A percentile compares a stretch with the other conserved stretches of the same genome.
These are phyloP conservation scores for Coniochaeta sp. DNA, from an alignment of 2,329 filamentous ascomycete genomes.

Conservation along the genomic window DNA sequence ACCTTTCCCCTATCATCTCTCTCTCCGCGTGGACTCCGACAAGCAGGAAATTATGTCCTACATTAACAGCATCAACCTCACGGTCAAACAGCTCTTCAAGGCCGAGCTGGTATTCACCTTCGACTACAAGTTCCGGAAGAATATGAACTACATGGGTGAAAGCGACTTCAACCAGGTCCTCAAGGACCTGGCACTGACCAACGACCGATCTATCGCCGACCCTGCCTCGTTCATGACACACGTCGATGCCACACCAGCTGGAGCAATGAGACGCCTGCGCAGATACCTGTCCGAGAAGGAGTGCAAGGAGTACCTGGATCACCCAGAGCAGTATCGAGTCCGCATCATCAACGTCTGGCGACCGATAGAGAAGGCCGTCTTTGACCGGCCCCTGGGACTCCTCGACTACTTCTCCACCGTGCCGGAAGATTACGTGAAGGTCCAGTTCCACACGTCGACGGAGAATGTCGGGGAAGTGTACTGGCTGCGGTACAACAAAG, in stretches of 20 bases:
- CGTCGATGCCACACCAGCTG: background rate
- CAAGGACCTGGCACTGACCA: constrained; percentile 1
- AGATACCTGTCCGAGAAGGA: background rate
- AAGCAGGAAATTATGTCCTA: too few relatives aligned
- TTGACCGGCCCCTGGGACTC: constrained; percentile 5
- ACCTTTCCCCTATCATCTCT: background rate
- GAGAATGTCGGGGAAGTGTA: constrained; percentile 3
- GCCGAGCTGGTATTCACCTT: constrained; percentile 2
- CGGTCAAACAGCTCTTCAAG: constrained; percentile 2
- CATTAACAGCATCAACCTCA: background rate
- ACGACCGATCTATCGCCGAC: constrained; percentile 2
- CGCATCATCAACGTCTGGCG: constrained; percentile 9
- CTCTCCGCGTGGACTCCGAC: background rate
- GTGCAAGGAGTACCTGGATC: background rate
- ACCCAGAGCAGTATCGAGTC: constrained; percentile 4
- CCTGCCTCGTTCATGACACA: constrained; percentile 2
- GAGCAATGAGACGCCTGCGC: background rate
- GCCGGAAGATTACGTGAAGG: background rate
- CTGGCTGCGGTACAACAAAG: constrained; percentile 3
- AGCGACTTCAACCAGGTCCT: constrained; percentile 3
- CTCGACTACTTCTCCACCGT: background rate
- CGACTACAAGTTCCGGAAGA: constrained; percentile 4
- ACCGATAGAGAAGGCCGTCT: constrained; percentile 5
- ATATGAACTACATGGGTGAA: constrained; percentile 4
- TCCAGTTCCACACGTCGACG: constrained; percentile 2